Percentiles rank a stretch among this genome's conserved stretches.
phyloP scores from a whole-genome alignment of 1,284 basidiomycete species.

The Melampsora americana region DNA sequence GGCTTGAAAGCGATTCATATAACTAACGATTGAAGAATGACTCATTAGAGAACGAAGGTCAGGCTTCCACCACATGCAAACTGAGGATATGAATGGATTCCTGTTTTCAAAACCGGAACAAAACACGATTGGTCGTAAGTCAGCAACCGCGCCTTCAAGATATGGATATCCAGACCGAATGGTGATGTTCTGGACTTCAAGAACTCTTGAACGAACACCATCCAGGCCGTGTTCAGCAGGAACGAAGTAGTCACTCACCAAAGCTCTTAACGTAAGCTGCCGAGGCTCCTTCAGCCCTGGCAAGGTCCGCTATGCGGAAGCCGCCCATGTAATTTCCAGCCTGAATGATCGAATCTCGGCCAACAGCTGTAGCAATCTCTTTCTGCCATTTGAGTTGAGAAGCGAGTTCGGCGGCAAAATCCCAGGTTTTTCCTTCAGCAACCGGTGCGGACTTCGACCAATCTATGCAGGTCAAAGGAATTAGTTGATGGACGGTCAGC shows the following conservation, averaged over 20 bases:
- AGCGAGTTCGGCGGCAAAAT: conserved; percentile 53
- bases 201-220: conserved; percentile 43
- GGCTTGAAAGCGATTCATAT: conserved; percentile 55
- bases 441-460: conserved; percentile 31
- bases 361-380: neutral
- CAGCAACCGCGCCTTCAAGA: too few relatives aligned
- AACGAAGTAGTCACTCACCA: conserved; percentile 6
- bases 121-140: too few relatives aligned
- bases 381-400: conserved; percentile 51
- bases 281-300: conserved; percentile 48
- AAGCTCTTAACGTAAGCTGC: conserved; percentile 17
- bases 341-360: conserved; percentile 57
- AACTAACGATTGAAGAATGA: conserved; percentile 57
- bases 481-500: neutral
- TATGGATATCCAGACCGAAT: neutral
- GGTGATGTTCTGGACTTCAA: neutral
- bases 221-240: conserved; percentile 14
- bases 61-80: conserved; percentile 57
- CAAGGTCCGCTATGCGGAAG: conserved; percentile 56
- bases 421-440: conserved; percentile 53
- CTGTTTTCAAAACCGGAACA: conserved; percentile 51
- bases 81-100: conserved; percentile 59
- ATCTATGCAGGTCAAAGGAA: neutral
- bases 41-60: conserved; percentile 55
- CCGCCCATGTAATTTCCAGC: conserved; percentile 57